Conservation (phyloP, 768 basidiomycete species). For the Cystoderma amianthinum region DNA sequence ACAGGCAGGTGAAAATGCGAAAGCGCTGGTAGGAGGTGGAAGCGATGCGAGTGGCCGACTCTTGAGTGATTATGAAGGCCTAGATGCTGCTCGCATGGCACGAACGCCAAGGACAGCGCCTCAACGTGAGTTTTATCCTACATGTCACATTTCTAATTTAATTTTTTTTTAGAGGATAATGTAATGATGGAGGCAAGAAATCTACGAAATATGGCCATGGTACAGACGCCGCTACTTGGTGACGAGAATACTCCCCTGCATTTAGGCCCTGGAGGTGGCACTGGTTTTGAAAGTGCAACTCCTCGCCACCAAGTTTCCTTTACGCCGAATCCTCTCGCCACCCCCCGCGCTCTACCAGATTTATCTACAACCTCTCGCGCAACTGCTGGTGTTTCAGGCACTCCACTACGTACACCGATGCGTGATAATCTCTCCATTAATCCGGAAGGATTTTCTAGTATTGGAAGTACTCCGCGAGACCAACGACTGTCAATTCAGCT, state of each 20-base stretch:
- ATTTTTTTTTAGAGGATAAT: slow-evolving; percentile 69
- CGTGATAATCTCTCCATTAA: slow-evolving; percentile 92
- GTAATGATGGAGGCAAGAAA: slow-evolving; percentile 94
- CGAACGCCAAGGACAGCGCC: slow-evolving; percentile 92
- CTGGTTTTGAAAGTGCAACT: slow-evolving; percentile 93
- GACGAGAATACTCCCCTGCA: slow-evolving; percentile 98
- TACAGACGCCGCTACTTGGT: slow-evolving; percentile 91
- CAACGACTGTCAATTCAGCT: slow-evolving; percentile 52
- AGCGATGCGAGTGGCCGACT: slow-evolving; percentile 82
- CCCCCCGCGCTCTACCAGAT: slow-evolving; percentile 50
- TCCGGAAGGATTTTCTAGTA: slow-evolving; percentile 47
- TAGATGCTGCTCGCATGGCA: slow-evolving; percentile 86
- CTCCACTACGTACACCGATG: slow-evolving; percentile 91
- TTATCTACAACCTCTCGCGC: slow-evolving; percentile 50
- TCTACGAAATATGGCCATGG: slow-evolving; percentile 86
- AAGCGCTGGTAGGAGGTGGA: slow-evolving; percentile 75
- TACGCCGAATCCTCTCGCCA: slow-evolving; percentile 95
- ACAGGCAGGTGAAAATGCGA: slow-evolving; percentile 82
- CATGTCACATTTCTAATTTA: neutral
- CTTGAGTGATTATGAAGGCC: slow-evolving; percentile 86
- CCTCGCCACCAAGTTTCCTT: slow-evolving; percentile 87
- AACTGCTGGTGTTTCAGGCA: slow-evolving; percentile 43
- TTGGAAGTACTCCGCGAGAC: slow-evolving; percentile 73
- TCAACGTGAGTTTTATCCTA: slow-evolving; percentile 58
- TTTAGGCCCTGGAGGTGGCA: slow-evolving; percentile 61